phyloP scores from a whole-genome alignment of 768 basidiomycete genomes.

The Butyriboletus loyo region DNA sequence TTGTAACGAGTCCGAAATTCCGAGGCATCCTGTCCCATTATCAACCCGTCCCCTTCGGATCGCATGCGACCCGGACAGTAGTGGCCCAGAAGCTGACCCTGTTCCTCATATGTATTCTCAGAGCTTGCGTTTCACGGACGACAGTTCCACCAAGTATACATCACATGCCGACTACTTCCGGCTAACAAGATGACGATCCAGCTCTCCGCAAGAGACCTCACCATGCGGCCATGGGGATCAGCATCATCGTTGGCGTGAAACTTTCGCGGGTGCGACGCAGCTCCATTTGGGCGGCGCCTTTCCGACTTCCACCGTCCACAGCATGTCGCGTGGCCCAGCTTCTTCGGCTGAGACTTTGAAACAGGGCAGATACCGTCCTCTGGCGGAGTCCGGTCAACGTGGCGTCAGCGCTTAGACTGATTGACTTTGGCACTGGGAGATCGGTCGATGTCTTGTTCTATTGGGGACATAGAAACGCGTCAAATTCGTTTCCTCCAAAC shows the following conservation, averaged over 20 bases:
- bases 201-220: background rate
- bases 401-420: conserved; percentile 20
- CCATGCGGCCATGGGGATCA: background rate
- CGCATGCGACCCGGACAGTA: background rate
- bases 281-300: conserved; percentile 6
- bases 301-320: conserved; percentile 8
- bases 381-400: conserved; percentile 15
- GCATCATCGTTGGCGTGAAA: conserved; percentile 7
- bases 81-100: background rate
- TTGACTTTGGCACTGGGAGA: conserved; percentile 22
- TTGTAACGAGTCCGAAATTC: background rate
- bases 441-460: conserved; percentile 4
- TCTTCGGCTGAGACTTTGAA: conserved; percentile 14
- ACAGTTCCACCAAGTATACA: conserved; percentile 4
- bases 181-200: background rate
- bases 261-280: conserved; percentile 21
- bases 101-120: background rate
- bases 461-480: conserved; percentile 17
- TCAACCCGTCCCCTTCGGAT: background rate
- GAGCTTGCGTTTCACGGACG: conserved; percentile 12
- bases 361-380: conserved; percentile 18
- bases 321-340: conserved; percentile 17
- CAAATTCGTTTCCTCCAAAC: conserved; percentile 17
- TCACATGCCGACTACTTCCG: conserved; percentile 14
- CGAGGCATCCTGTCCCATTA: background rate